Percentiles rank a stretch among this genome's conserved stretches.
These are phyloP conservation scores for Verticillium tricorpus DNA, from an alignment of 2,329 filamentous ascomycete species.

Conservation along the genomic window DNA sequence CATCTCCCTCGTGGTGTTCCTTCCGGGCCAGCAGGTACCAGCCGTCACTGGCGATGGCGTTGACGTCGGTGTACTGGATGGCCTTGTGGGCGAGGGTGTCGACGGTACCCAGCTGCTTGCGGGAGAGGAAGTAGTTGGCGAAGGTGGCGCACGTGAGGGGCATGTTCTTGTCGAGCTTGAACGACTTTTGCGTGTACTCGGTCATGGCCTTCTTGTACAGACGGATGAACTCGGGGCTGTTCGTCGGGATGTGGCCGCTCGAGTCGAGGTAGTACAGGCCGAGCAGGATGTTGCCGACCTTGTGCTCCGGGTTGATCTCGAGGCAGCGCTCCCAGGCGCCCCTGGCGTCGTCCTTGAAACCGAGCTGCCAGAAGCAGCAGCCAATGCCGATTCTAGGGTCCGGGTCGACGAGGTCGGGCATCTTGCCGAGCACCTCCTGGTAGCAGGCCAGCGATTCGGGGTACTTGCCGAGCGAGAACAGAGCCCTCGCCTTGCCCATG, in stretches of 20 bases:
- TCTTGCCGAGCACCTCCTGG: slow-evolving; percentile 80
- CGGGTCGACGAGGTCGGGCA: slow-evolving; percentile 84
- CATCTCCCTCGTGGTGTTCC: slow-evolving; percentile 77
- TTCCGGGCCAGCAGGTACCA: slow-evolving; percentile 94
- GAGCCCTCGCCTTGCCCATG: slow-evolving; percentile 81
- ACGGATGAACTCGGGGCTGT: slow-evolving; percentile 76
- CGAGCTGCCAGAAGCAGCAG: slow-evolving; percentile 94
- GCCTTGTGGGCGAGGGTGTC: slow-evolving; percentile 87
- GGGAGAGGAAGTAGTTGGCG: slow-evolving; percentile 81
- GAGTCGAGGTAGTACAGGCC: slow-evolving; percentile 86
- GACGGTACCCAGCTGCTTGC: slow-evolving; percentile 75
- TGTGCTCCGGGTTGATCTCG: slow-evolving; percentile 77
- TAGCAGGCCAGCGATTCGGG: slow-evolving; percentile 79
- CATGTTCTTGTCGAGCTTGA: slow-evolving; percentile 87
- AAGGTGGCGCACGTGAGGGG: slow-evolving; percentile 89
- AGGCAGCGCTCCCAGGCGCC: slow-evolving; percentile 84
- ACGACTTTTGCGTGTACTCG: slow-evolving; percentile 87
- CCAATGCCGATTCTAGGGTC: slow-evolving; percentile 95
- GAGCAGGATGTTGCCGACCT: slow-evolving; percentile 84
- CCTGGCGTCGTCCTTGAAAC: slow-evolving; percentile 89
- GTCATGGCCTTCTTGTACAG: slow-evolving; percentile 94
- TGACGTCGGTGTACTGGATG: slow-evolving; percentile 93
- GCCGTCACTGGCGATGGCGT: slow-evolving; percentile 92
- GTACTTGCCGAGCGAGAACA: slow-evolving; percentile 84
- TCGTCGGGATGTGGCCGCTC: slow-evolving; percentile 76